Evolutionary conservation across 495 filamentous ascomycete genomes (phyloP).

Genomic region (Aspergillus ostianus): DNA sequence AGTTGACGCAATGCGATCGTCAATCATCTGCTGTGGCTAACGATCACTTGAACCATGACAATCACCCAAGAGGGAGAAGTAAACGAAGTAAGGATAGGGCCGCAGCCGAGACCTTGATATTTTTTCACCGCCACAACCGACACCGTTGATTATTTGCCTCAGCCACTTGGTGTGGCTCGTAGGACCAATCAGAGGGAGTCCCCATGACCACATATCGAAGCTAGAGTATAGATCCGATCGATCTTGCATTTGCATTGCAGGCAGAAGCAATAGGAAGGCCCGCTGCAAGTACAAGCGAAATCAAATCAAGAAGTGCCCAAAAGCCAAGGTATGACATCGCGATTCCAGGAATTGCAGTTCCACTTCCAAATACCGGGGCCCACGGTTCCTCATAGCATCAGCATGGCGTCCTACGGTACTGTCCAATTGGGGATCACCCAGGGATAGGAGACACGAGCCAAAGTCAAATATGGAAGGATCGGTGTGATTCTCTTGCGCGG

Average conservation of each 20-base stretch:
- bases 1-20: not conserved
- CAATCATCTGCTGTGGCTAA: not conserved
- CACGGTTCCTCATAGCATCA: not conserved
- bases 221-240: not conserved
- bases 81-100: not conserved
- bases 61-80: not conserved
- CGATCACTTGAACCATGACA: not conserved
- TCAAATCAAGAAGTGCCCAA: not conserved
- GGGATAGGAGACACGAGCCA: too few species aligned
- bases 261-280: slow-evolving; percentile 1
- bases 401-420: too few species aligned
- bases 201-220: not conserved
- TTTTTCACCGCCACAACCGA: slow-evolving; percentile 16
- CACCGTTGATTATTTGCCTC: slow-evolving; percentile 6
- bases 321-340: not conserved
- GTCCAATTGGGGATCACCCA: too few species aligned
- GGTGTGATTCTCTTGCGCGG: not conserved
- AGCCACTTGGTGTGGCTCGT: slow-evolving; percentile 11
- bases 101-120: not conserved
- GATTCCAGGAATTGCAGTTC: too few species aligned
- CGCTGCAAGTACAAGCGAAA: not conserved
- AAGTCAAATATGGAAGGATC: not conserved
- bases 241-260: slow-evolving; percentile 2
- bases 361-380: not conserved
- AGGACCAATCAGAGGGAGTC: not conserved